Percentiles rank a stretch among this genome's conserved stretches.
phyloP scores from a whole-genome alignment of 129 eudicot species.

The Pulicaria dysenterica region DNA sequence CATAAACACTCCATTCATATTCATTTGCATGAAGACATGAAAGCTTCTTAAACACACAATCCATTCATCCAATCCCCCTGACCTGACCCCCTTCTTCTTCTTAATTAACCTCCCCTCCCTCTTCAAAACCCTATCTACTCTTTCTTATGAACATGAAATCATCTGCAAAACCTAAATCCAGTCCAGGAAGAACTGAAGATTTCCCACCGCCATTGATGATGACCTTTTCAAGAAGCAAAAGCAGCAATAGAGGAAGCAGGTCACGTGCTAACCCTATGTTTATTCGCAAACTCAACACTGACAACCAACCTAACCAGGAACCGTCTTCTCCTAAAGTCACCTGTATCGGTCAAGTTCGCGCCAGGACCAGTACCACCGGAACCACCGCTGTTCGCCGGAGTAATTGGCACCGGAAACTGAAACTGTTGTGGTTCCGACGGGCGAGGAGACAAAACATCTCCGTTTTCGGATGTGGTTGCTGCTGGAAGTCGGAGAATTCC shows the following conservation, averaged over 20 bases:
- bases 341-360: conserved; percentile 88
- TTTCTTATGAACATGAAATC: conserved; percentile 36
- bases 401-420: conserved; percentile 19
- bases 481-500: conserved; percentile 26
- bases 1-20: conserved; percentile 18
- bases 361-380: conserved; percentile 25
- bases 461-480: conserved; percentile 43
- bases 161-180: conserved; percentile 52
- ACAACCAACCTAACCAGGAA: conserved; percentile 41
- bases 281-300: conserved; percentile 32
- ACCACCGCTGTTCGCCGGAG: conserved; percentile 22
- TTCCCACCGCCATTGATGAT: conserved; percentile 67
- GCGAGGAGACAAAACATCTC: conserved; percentile 29
- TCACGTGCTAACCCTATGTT: conserved; percentile 54
- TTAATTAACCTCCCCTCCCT: too few relatives aligned
- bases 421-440: conserved; percentile 27
- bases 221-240: conserved; percentile 53
- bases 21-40: neutral
- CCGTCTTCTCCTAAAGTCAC: conserved; percentile 94
- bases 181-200: conserved; percentile 63
- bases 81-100: too few relatives aligned
- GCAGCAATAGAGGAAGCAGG: conserved; percentile 54
- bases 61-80: neutral
- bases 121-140: too few relatives aligned
- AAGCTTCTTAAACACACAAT: conserved; percentile 28